Evolutionary conservation across 208 protist genomes (phyloP).

Genomic region (Phytomonas sp.): DNA sequence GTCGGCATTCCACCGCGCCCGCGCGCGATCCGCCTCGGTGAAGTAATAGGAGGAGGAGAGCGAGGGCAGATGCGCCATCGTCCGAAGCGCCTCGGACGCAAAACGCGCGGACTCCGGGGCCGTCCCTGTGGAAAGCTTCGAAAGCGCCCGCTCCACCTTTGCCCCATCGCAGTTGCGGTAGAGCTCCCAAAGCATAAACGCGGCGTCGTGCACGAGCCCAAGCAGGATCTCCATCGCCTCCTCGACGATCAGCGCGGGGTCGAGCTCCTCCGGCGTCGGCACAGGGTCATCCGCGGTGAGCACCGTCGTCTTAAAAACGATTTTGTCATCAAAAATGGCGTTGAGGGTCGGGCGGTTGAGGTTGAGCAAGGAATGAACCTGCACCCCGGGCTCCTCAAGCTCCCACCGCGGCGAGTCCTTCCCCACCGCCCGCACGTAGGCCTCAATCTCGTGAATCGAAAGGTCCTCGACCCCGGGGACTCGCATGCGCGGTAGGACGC

Average conservation of each 20-base stretch:
- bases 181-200: slow-evolving; percentile 64
- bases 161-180: slow-evolving; percentile 52
- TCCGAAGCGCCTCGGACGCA: slow-evolving; percentile 60
- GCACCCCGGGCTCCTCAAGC: slow-evolving; percentile 65
- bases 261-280: slow-evolving; percentile 17
- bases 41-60: slow-evolving; percentile 34
- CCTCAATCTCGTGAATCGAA: neutral
- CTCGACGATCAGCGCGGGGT: slow-evolving; percentile 14
- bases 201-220: slow-evolving; percentile 76
- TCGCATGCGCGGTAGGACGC: slow-evolving; percentile 22
- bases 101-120: slow-evolving; percentile 60
- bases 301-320: slow-evolving; percentile 53
- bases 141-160: slow-evolving; percentile 54
- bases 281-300: slow-evolving; percentile 38
- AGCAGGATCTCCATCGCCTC: slow-evolving; percentile 30
- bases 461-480: slow-evolving; percentile 24
- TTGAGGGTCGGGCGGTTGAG: slow-evolving; percentile 69
- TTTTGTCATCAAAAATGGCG: slow-evolving; percentile 55
- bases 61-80: slow-evolving; percentile 72
- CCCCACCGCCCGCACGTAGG: neutral
- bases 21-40: slow-evolving; percentile 70
- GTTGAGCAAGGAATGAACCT: slow-evolving; percentile 71
- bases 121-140: slow-evolving; percentile 21
- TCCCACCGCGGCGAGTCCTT: slow-evolving; percentile 24
- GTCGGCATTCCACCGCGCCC: slow-evolving; percentile 66